Base-by-base conservation (phyloP, 1,139 yeast genomes). In the Taphrina wiesneri region DNA sequence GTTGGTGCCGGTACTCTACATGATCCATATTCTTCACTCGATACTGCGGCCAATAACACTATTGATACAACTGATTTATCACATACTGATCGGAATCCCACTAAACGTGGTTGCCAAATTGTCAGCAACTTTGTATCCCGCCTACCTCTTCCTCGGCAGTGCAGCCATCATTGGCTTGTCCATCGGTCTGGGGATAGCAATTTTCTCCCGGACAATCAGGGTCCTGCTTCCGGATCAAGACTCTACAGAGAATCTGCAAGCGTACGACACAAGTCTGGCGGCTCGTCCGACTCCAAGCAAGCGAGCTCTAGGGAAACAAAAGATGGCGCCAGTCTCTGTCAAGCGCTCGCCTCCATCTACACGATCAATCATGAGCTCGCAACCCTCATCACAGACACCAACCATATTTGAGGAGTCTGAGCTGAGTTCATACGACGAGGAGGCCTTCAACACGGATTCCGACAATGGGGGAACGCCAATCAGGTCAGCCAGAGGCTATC, bases 391-490 rank as follows among this genome's bases (percentile, higher is more conserved):
- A 2, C 59, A 54, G 34, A 54, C 59, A 23, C 59, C 59, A 11
- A 54, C 59, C 23, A 54, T 54, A 23, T 54, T 39, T 25, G 59
- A 54, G 17, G 59, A 54, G 49, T 54, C 59, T 4, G 59, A 54
- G 25, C 45, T 39, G 21, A 54, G 59, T 49, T 54, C 59, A 7
- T 32, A 28, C 17, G 59, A 54, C 23, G 59, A 54, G 25, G 59
- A 25, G n/a, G 59, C 32, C 11, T 54, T 28, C 49, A 39, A 54
- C 36, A 54, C 59, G 7, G 49, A 39, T 39, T 54, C 59, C 2
- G 59, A 54, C 23, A n/a, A 23, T 25, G 56, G 43, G n/a, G 30
- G 25, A 7, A 39, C 49, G 15, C 47, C 59, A 6, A 54, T 17
- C 21, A 36, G 26, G 19, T 25, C 49, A 7, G 9, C 34, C 36